Evolutionary conservation across 768 basidiomycete genomes (phyloP).

Genomic region (Agrocybe pediades): DNA sequence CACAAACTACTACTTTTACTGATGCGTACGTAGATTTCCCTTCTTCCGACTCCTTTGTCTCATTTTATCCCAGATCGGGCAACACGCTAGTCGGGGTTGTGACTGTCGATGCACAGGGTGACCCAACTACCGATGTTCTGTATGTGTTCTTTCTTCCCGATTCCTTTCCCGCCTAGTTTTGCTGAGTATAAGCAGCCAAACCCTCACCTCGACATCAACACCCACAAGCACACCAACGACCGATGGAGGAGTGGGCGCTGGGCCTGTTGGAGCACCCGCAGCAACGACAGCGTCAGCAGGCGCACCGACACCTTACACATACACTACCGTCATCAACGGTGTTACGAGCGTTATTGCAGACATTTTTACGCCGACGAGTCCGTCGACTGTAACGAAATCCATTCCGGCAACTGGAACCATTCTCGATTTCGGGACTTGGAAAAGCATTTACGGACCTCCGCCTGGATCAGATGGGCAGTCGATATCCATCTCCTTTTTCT

Average conservation of each 20-base stretch:
- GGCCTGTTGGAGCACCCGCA: slow-evolving; percentile 60
- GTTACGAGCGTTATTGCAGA: slow-evolving; percentile 34
- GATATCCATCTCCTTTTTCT: not conserved
- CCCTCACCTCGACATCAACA: slow-evolving; percentile 19
- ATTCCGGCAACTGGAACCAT: slow-evolving; percentile 33
- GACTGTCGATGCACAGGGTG: slow-evolving; percentile 40
- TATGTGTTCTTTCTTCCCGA: slow-evolving; percentile 25
- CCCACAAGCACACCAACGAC: slow-evolving; percentile 24
- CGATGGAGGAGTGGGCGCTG: slow-evolving; percentile 22
- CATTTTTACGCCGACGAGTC: slow-evolving; percentile 42
- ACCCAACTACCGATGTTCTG: slow-evolving; percentile 44
- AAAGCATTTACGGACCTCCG: slow-evolving; percentile 27
- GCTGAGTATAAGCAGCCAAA: slow-evolving; percentile 19
- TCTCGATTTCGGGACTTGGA: slow-evolving; percentile 33
- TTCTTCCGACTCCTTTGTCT: not conserved
- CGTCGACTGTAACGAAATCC: slow-evolving; percentile 25
- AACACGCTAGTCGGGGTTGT: slow-evolving; percentile 52
- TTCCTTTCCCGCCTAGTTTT: not conserved
- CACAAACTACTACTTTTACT: slow-evolving; percentile 51
- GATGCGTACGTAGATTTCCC: slow-evolving; percentile 42
- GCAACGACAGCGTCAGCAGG: slow-evolving; percentile 38
- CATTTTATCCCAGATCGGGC: slow-evolving; percentile 36
- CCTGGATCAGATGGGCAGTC: slow-evolving; percentile 9
- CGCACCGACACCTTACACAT: slow-evolving; percentile 50
- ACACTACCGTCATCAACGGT: slow-evolving; percentile 48